These are phyloP conservation scores for Moniliophthora roreri DNA, from an alignment of 1,284 basidiomycete species.

Conservation along the genomic window DNA sequence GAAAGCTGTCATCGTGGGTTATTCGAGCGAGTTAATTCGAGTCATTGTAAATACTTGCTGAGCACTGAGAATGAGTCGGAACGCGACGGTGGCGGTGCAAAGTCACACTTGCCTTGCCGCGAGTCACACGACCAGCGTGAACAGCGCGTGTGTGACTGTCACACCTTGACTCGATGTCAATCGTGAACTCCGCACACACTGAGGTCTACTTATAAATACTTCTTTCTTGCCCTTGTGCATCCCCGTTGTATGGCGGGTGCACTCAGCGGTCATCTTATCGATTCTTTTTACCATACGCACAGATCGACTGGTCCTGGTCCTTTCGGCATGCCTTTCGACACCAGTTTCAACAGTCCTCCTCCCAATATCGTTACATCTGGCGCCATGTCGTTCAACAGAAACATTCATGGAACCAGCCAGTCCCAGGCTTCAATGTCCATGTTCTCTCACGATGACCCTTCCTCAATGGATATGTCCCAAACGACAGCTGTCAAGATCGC, in stretches of 20 bases:
- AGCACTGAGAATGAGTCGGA: too few species aligned
- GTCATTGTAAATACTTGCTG: too few species aligned
- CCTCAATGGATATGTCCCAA: slow-evolving; percentile 48
- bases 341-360: slow-evolving; percentile 11
- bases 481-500: slow-evolving; percentile 67
- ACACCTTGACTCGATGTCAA: too few species aligned
- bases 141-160: too few species aligned
- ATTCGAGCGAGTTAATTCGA: too few species aligned
- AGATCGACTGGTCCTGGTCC: slow-evolving; percentile 27
- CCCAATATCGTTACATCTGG: slow-evolving; percentile 45
- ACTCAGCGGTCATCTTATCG: slow-evolving; percentile 49
- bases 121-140: too few species aligned
- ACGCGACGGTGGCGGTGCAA: too few species aligned
- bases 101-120: too few species aligned
- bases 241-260: slow-evolving; percentile 40
- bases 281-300: slow-evolving; percentile 35
- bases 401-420: slow-evolving; percentile 49
- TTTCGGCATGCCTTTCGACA: slow-evolving; percentile 28
- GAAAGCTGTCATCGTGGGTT: background rate
- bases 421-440: slow-evolving; percentile 18
- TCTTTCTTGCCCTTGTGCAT: background rate
- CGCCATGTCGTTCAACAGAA: slow-evolving; percentile 55
- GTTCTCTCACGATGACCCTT: slow-evolving; percentile 19
- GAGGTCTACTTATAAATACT: too few species aligned
- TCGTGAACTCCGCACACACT: too few species aligned